Base-by-base conservation (phyloP, 306 rosid species). In the Fragaria nilgerrensis region DNA sequence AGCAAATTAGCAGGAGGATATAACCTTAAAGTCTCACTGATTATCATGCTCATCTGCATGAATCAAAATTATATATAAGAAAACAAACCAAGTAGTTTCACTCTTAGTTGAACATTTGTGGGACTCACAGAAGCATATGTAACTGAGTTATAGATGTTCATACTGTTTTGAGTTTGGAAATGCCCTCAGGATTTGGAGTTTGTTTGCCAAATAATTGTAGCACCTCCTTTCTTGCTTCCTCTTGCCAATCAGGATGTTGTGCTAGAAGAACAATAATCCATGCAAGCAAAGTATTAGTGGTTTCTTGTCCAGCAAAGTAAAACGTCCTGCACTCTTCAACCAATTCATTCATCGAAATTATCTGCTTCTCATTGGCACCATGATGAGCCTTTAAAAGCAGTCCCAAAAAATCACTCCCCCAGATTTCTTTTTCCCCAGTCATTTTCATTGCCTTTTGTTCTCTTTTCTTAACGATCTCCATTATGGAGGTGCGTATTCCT, bases 371-470 rank as follows among this genome's bases (percentile, higher is more conserved):
- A 44, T 76, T 13, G 19, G 59, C 50, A 45, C 72, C 78, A 72
- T 79, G 78, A 36, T 70, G 63, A 75, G 73, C 83, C 72, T 79
- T 75, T 2, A 83, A 72, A 45, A 83, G 71, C 7, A 71, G 15
- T 23, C 83, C 76, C 20, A 83, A 78, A 79, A 52, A 83, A 79
- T 83, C 86, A 72, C 47, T 72, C 64, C 83, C 86, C 48, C 29
- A 79, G 13, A 25, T 49, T 8, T 64, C 81, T 16, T 58, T 70
- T 29, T 65, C 81, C 36, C 49, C 66, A 50, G 3, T 17, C 3
- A 1, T 19, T 5, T 2, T 6, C 12, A 6, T 34, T 44, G 73
- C 80, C 32, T 74, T 74, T 68, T 48, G 50, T 39, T 79, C 75
- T 75, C 67, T 62, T 59, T 79, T 75, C 78, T 43, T 70, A 25